Conservation (phyloP, 768 basidiomycete genomes). For the Suillus subluteus region DNA sequence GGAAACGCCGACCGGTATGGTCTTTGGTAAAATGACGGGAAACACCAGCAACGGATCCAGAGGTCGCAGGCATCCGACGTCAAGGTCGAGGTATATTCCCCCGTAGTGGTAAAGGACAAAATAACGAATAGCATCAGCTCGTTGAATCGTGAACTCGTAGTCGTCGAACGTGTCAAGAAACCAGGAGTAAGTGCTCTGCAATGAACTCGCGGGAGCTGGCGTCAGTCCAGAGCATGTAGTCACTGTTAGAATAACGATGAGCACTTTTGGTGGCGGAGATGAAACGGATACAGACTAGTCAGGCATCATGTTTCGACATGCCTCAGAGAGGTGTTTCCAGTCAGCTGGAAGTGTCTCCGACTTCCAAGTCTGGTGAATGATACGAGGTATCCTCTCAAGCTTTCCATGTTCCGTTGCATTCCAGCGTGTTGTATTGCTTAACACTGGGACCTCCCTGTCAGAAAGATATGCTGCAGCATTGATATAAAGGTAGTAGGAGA, state of each 20-base stretch:
- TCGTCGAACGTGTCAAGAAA: conserved; percentile 93
- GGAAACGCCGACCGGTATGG: conserved; percentile 95
- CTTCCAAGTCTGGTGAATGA: conserved; percentile 99
- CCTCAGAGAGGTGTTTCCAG: conserved; percentile 82
- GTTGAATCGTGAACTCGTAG: conserved; percentile 91
- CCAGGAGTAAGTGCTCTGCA: conserved; percentile 83
- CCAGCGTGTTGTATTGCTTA: conserved; percentile 58
- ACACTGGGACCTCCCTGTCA: conserved; percentile 71
- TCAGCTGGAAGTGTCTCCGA: conserved; percentile 78
- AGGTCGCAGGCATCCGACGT: conserved; percentile 89
- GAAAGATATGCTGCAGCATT: conserved; percentile 77
- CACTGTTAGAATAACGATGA: conserved; percentile 48
- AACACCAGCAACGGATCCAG: conserved; percentile 86
- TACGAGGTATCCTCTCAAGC: conserved; percentile 82
- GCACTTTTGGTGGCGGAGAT: conserved; percentile 15
- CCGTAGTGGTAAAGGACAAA: conserved; percentile 96
- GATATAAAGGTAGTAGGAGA: conserved; percentile 89
- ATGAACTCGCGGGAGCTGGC: conserved; percentile 89
- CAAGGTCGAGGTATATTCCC: conserved; percentile 94
- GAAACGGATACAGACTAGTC: conserved; percentile 78
- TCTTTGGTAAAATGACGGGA: conserved; percentile 90
- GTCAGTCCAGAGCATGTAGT: conserved; percentile 99
- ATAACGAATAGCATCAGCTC: conserved; percentile 97
- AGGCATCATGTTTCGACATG: conserved; percentile 88
- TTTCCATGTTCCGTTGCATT: conserved; percentile 64